Evolutionary conservation across 345 rosid species (phyloP), one percentile per base, ranked within the genome.

Genomic region (Lepidium sativum): DNA sequence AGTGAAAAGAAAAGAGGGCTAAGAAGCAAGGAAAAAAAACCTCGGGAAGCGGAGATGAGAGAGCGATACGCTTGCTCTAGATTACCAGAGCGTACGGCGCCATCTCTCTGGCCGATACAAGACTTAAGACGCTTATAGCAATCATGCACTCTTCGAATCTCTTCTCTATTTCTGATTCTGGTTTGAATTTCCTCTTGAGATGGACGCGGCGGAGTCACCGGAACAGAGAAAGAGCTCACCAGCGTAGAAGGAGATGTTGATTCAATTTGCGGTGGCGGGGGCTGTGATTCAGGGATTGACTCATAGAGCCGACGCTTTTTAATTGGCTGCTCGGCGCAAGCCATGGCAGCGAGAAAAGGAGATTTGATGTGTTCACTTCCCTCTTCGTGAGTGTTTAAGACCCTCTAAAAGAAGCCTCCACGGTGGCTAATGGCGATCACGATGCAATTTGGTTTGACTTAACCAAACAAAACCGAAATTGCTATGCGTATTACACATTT

Each of bases 271-370:
- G 76, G 66, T 39, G 70, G 77, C 10, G 47, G 71, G 25, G 71
- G 66, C 5, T 57, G 76, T 29, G 73, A 78, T 32, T 69, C 68
- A 21, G 68, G 47, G 71, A 59, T 48, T 59, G 79, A 51, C 51
- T 87, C 92, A 76, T 77, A 86, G 16, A 92, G 79, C 78, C 75
- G 86, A 58, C 98, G 80, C 81, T 92, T 92, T 83, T 92, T 92
- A 17, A 89, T 84, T 2, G 98, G 98, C 80, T 92, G 97, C 80
- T 87, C 94, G 23, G 88, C 77, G 60, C 87, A 71, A 57, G 83
- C 78, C 91, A 82, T 85, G 71, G 67, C 66, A 72, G 52, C 23
- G 33, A 45, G 56, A 12, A 4, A 21, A 38, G 52, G 60, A 37
- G 65, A 33, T 15, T 14, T 57, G 27, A n/a, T 67, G 37, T 12